Conservation (phyloP, 768 basidiomycete species). For the Pleurotus giganteus region DNA sequence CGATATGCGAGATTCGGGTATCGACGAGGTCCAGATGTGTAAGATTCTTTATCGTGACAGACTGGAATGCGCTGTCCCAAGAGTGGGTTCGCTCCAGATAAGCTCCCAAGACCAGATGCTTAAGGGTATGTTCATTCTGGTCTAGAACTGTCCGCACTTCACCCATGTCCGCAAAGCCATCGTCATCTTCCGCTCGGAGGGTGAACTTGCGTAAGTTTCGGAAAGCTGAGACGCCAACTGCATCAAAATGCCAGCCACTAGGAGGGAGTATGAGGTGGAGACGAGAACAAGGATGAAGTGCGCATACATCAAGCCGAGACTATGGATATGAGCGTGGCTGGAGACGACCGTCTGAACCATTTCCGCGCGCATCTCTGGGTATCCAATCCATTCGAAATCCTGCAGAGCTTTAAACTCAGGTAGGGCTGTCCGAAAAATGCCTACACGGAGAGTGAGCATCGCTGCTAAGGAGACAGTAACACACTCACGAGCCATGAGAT, state of each 20-base stretch:
- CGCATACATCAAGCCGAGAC: slow-evolving; percentile 57
- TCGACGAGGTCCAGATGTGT: slow-evolving; percentile 72
- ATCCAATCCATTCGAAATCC: slow-evolving; percentile 78
- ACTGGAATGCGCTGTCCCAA: slow-evolving; percentile 66
- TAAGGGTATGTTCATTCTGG: slow-evolving; percentile 52
- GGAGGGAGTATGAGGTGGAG: not conserved
- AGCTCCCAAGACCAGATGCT: slow-evolving; percentile 67
- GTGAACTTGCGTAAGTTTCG: slow-evolving; percentile 61
- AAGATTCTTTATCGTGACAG: slow-evolving; percentile 59
- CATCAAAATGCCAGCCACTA: slow-evolving; percentile 75
- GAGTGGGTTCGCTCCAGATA: slow-evolving; percentile 62
- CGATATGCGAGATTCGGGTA: slow-evolving; percentile 62
- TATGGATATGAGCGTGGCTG: slow-evolving; percentile 51
- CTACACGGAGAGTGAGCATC: slow-evolving; percentile 22
- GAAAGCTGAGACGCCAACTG: slow-evolving; percentile 65
- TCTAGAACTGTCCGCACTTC: slow-evolving; percentile 66
- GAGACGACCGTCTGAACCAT: slow-evolving; percentile 58
- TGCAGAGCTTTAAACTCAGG: slow-evolving; percentile 59
- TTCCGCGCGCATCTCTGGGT: slow-evolving; percentile 67
- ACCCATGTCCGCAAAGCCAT: slow-evolving; percentile 68
- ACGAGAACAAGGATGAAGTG: not conserved
- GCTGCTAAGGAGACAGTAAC: not conserved
- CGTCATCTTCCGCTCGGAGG: slow-evolving; percentile 67
- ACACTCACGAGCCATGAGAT: slow-evolving; percentile 52
- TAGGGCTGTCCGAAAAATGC: slow-evolving; percentile 60